A percentile compares a stretch with the other conserved stretches of the same genome.
These are phyloP conservation scores for Senna siamea DNA, from an alignment of 306 rosid species.

Conservation along the genomic window DNA sequence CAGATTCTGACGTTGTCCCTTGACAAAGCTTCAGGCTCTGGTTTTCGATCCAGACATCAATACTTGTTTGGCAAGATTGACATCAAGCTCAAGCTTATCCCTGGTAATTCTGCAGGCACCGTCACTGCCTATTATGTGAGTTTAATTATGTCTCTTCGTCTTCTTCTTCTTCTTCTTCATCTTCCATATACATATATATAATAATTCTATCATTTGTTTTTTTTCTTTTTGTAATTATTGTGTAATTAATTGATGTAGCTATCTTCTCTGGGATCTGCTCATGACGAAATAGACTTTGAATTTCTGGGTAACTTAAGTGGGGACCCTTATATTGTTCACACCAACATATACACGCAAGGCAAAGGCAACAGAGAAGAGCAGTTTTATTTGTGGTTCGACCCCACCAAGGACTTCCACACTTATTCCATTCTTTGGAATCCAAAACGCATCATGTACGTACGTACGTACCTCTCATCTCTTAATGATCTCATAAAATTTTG, in stretches of 20 bases:
- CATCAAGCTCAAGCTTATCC: conserved; percentile 63
- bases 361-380: conserved; percentile 69
- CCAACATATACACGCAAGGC: conserved; percentile 61
- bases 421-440: conserved; percentile 71
- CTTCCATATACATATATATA: no score
- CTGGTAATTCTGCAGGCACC: conserved; percentile 66
- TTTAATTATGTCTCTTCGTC: no score
- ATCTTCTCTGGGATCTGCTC: conserved; percentile 54
- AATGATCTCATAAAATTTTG: no score
- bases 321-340: conserved; percentile 67
- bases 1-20: conserved; percentile 46
- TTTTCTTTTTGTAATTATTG: no score
- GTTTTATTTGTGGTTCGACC: conserved; percentile 71
- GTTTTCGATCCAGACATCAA: conserved; percentile 51
- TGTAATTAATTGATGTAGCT: no score
- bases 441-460: conserved; percentile 54
- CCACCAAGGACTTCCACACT: conserved; percentile 64
- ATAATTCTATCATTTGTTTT: no score
- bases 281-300: conserved; percentile 71
- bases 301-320: conserved; percentile 74
- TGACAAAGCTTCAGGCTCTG: conserved; percentile 56
- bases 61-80: conserved; percentile 65
- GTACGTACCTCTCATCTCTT: no score
- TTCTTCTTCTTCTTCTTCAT: no score
- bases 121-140: conserved; percentile 65